These are phyloP conservation scores for Hymenoscyphus fraxineus DNA, from an alignment of 2,329 filamentous ascomycete species.

Conservation along the genomic window DNA sequence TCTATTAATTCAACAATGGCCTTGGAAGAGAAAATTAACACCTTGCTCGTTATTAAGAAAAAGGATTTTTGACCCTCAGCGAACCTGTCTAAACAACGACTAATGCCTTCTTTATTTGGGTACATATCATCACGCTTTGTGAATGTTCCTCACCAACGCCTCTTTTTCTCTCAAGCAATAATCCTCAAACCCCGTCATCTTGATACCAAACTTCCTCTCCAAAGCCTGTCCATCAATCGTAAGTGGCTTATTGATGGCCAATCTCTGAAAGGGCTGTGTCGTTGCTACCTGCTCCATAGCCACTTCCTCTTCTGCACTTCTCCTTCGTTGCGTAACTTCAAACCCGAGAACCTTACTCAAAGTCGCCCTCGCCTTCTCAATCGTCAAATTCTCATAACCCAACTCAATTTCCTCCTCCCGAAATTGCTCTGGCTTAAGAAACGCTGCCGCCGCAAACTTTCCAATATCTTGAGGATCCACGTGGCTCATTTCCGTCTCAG, in stretches of 20 bases:
- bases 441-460: slow-evolving; percentile 14
- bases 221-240: not conserved
- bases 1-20: no score
- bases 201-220: slow-evolving; percentile 3
- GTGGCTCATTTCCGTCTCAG: slow-evolving; percentile 10
- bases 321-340: slow-evolving; percentile 27
- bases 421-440: slow-evolving; percentile 18
- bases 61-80: not conserved
- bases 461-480: slow-evolving; percentile 15
- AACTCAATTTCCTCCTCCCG: slow-evolving; percentile 15
- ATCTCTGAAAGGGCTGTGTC: not conserved
- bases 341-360: slow-evolving; percentile 34
- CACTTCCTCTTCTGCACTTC: slow-evolving; percentile 25
- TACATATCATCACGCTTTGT: not conserved
- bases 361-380: slow-evolving; percentile 28
- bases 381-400: slow-evolving; percentile 12
- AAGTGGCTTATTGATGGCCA: not conserved
- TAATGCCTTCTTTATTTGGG: not conserved
- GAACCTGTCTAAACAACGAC: not conserved
- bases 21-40: no score
- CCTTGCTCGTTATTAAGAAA: not conserved
- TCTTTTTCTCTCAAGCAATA: slow-evolving; percentile 4
- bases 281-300: slow-evolving; percentile 11
- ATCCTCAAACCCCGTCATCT: not conserved
- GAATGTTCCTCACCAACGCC: not conserved